These are phyloP conservation scores for Aspergillus olivimuriae DNA, from an alignment of 495 filamentous ascomycete genomes.

Conservation along the genomic window DNA sequence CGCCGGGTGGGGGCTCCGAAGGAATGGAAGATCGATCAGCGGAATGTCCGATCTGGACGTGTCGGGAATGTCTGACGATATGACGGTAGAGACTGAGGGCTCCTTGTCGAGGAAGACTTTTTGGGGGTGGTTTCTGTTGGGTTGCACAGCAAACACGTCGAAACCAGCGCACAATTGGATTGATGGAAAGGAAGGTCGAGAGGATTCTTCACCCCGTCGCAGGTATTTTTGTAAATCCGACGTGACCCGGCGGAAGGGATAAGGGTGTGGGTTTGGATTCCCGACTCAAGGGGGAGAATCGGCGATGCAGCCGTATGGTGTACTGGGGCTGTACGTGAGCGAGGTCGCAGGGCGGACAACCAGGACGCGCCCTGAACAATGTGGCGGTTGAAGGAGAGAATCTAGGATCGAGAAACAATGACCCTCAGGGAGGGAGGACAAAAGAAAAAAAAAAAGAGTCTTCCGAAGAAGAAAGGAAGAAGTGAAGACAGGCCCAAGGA, in stretches of 20 bases:
- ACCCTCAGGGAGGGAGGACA: slow-evolving; percentile 22
- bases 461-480: no score
- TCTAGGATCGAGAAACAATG: slow-evolving; percentile 36
- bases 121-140: no score
- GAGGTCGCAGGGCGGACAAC: slow-evolving; percentile 34
- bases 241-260: slow-evolving; percentile 3
- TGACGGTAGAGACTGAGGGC: neutral
- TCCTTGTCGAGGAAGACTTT: neutral
- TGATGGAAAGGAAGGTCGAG: neutral
- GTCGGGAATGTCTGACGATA: neutral
- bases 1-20: slow-evolving; percentile 26
- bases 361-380: slow-evolving; percentile 28
- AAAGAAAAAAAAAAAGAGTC: slow-evolving; percentile 21
- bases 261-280: neutral
- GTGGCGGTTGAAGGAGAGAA: slow-evolving; percentile 21
- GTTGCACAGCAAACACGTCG: neutral
- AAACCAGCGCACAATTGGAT: neutral
- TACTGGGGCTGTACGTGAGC: slow-evolving; percentile 20
- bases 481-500: no score
- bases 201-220: slow-evolving; percentile 1
- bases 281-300: neutral
- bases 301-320: slow-evolving; percentile 12
- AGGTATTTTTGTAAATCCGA: slow-evolving; percentile 13
- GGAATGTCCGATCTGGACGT: slow-evolving; percentile 19
- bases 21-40: slow-evolving; percentile 25